phyloP scores from a whole-genome alignment of 441 rosid species.

The Gossypium gossypioides region DNA sequence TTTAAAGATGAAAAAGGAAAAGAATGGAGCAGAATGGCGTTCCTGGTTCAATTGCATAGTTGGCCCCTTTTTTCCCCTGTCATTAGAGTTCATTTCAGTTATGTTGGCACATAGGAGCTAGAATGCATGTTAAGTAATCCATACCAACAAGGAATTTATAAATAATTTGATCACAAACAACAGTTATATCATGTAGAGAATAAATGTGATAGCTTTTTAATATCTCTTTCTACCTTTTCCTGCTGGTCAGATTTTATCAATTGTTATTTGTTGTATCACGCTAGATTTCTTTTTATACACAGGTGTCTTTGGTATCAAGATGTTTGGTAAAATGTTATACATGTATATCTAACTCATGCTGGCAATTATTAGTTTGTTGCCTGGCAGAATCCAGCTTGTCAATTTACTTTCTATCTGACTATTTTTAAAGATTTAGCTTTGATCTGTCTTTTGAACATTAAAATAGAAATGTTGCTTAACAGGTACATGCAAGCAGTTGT shows the following conservation, averaged over 20 bases:
- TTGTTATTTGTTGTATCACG: neutral
- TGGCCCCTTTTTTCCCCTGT: neutral
- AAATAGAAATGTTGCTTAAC: constrained; percentile 15
- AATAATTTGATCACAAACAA: neutral
- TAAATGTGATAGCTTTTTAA: neutral
- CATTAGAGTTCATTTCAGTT: neutral
- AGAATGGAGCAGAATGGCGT: neutral
- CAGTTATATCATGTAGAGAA: neutral
- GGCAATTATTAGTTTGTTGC: neutral
- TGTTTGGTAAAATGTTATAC: neutral
- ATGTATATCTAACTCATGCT: neutral
- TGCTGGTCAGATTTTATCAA: neutral
- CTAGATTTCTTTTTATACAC: neutral
- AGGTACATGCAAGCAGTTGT: constrained; percentile 98
- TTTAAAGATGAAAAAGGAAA: neutral
- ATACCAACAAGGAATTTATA: neutral
- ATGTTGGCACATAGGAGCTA: neutral
- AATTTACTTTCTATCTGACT: neutral
- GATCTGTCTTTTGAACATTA: constrained; percentile 4
- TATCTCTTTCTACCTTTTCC: neutral
- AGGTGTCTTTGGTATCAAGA: neutral
- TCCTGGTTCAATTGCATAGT: neutral
- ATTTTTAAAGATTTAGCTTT: neutral
- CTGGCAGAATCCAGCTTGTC: neutral
- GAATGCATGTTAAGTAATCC: neutral